These are phyloP conservation scores for Microdochium bolleyi DNA, from an alignment of 2,329 filamentous ascomycete genomes.

Conservation along the genomic window DNA sequence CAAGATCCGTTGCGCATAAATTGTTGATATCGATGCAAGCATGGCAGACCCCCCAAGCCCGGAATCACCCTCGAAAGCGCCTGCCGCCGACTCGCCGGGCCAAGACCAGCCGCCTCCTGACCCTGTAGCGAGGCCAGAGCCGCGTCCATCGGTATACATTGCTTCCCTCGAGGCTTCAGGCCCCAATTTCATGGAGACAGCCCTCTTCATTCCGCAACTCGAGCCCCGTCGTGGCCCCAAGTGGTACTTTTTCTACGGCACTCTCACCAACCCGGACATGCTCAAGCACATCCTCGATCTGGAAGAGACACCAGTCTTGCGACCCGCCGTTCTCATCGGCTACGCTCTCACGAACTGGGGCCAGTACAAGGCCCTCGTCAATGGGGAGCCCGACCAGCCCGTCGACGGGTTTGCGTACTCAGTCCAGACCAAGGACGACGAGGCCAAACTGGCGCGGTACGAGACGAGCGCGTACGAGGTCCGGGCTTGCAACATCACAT, in stretches of 20 bases:
- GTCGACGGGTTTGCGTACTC: conserved; percentile 9
- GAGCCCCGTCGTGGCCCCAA: too few relatives aligned
- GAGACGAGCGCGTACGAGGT: conserved; percentile 10
- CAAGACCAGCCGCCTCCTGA: too few relatives aligned
- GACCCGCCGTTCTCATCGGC: conserved; percentile 19
- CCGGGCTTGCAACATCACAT: conserved; percentile 6
- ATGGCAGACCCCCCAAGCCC: too few relatives aligned
- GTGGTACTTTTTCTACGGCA: conserved; percentile 35
- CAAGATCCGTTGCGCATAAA: too few relatives aligned
- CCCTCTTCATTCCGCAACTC: too few relatives aligned
- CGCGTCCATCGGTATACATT: too few relatives aligned
- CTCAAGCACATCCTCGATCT: conserved; percentile 22
- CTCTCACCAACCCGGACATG: conserved; percentile 18
- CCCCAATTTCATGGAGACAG: too few relatives aligned
- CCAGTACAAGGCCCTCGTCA: conserved; percentile 7
- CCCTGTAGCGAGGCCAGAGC: too few relatives aligned
- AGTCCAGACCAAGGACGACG: conserved; percentile 7
- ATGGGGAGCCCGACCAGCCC: conserved; percentile 4
- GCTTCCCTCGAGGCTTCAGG: too few relatives aligned
- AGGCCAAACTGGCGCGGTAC: conserved; percentile 9
- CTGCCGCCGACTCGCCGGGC: too few relatives aligned
- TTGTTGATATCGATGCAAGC: too few relatives aligned
- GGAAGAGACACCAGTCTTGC: conserved; percentile 10
- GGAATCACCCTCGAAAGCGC: too few relatives aligned
- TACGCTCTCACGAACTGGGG: conserved; percentile 7